These are phyloP conservation scores for Saccharomycopsis phalli DNA, from an alignment of 1,139 yeast species.

Conservation along the genomic window DNA sequence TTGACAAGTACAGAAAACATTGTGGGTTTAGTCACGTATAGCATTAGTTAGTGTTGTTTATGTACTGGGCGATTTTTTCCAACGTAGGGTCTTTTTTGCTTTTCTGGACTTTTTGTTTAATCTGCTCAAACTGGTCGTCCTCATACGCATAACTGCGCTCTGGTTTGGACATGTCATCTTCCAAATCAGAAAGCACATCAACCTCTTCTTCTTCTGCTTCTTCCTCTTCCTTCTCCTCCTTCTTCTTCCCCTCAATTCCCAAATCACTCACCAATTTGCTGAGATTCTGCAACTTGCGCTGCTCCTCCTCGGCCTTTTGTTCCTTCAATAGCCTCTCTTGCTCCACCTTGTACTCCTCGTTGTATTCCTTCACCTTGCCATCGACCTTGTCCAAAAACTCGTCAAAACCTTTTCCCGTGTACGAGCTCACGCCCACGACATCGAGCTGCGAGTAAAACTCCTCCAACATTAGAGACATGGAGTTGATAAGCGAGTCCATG, in stretches of 20 bases:
- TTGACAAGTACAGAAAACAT: slow-evolving; percentile 1
- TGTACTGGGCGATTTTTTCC: slow-evolving; percentile 18
- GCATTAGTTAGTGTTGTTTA: slow-evolving; percentile 12
- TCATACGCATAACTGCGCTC: slow-evolving; percentile 71
- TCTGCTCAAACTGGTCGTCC: slow-evolving; percentile 37
- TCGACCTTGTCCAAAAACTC: slow-evolving; percentile 80
- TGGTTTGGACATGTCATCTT: slow-evolving; percentile 28
- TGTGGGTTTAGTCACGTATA: no score
- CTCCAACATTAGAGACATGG: slow-evolving; percentile 93
- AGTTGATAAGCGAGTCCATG: slow-evolving; percentile 88
- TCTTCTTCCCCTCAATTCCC: slow-evolving; percentile 44
- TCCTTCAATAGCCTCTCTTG: slow-evolving; percentile 73
- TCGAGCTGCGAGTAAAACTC: slow-evolving; percentile 93
- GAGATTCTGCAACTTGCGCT: slow-evolving; percentile 63
- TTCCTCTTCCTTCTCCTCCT: slow-evolving; percentile 20
- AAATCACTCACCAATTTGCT: slow-evolving; percentile 73
- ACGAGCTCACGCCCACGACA: slow-evolving; percentile 83
- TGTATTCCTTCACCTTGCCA: slow-evolving; percentile 79
- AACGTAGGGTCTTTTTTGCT: slow-evolving; percentile 12
- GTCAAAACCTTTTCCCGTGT: slow-evolving; percentile 90
- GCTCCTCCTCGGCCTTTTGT: slow-evolving; percentile 67
- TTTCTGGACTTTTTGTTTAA: slow-evolving; percentile 9
- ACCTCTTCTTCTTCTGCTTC: slow-evolving; percentile 33
- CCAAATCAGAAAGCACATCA: slow-evolving; percentile 54
- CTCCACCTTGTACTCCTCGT: slow-evolving; percentile 75